phyloP scores from a whole-genome alignment of 352 stramenopile genomes.

The Phytopythium helicoides region DNA sequence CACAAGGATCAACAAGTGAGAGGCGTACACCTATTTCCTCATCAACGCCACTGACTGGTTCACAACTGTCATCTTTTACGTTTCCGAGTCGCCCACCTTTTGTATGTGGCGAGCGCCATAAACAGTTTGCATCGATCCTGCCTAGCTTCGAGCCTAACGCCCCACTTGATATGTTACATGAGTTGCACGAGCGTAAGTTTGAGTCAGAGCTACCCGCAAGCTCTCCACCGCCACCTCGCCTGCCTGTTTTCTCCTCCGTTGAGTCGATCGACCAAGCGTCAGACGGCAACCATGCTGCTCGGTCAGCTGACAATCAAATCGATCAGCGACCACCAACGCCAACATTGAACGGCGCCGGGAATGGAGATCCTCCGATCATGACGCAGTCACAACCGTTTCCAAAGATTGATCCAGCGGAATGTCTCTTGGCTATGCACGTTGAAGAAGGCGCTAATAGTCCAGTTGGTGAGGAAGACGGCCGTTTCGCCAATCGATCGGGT shows the following conservation, averaged over 20 bases:
- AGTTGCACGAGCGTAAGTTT: constrained; percentile 37
- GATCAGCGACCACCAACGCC: constrained; percentile 5
- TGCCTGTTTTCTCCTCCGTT: constrained; percentile 41
- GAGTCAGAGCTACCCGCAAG: constrained; percentile 51
- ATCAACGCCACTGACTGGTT: background rate
- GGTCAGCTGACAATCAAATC: background rate
- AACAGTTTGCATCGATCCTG: constrained; percentile 28
- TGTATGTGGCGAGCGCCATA: constrained; percentile 44
- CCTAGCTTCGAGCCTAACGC: constrained; percentile 27
- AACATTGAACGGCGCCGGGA: constrained; percentile 1
- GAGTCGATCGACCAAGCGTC: constrained; percentile 5
- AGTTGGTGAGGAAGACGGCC: background rate
- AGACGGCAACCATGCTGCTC: background rate
- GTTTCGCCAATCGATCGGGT: background rate
- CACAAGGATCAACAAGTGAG: constrained; percentile 1
- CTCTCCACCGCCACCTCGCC: constrained; percentile 44
- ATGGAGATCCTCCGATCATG: background rate
- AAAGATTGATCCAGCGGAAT: constrained; percentile 38
- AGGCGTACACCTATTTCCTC: background rate
- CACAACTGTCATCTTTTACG: background rate
- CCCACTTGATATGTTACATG: constrained; percentile 10
- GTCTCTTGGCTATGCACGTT: constrained; percentile 18
- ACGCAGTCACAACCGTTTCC: constrained; percentile 16
- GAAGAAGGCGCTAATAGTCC: constrained; percentile 5
- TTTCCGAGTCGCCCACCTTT: constrained; percentile 36